Base-by-base conservation (phyloP, 202 grass and related monocot genomes). In the Panicum virgatum region DNA sequence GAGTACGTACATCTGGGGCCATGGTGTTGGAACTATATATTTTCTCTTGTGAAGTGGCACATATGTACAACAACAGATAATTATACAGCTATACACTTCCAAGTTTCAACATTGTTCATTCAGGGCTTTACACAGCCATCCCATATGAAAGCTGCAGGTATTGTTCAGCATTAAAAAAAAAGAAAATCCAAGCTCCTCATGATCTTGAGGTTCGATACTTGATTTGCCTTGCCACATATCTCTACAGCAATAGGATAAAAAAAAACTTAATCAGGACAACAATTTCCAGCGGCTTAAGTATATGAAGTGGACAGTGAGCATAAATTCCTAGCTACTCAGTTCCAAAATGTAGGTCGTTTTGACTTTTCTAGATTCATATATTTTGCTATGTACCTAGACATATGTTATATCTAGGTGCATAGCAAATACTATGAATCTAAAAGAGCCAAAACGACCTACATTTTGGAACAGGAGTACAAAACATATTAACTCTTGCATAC, bases 191-290 rank as follows among this genome's bases (percentile, higher is more conserved):
- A 30, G 11, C 13, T 32, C 20, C 51, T 56, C 62, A 52, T 39
- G 60, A 54, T 83, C 76, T 52, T 40, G 71, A 20, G 38, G 64
- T 69, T 47, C 80, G 11, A 62, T 92, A 42, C 65, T 60, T 81
- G 32, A 86, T 89, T 89, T 77, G 46, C 68, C n/a, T 69, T 20
- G 22, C 56, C 52, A 86, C 83, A 23, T 62, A 79, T 16, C 9
- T 64, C 83, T 90, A 72, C 27, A 58, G 23, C 8, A 2, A 58
- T 12, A 58, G 48, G 43, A 15, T 51, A 15, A 47, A 63, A 12
- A 36, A 62, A 66, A 40, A 5, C n/a, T 59, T 34, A 66, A 23
- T 43, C 30, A 74, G 30, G 10, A 26, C 38, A 86, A 47, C 29
- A 86, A 22, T 47, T 68, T 62, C 4, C 12, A 62, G 79, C 43